Conservation (phyloP, 108 stramenopile genomes). For the Skeletonema potamos region DNA sequence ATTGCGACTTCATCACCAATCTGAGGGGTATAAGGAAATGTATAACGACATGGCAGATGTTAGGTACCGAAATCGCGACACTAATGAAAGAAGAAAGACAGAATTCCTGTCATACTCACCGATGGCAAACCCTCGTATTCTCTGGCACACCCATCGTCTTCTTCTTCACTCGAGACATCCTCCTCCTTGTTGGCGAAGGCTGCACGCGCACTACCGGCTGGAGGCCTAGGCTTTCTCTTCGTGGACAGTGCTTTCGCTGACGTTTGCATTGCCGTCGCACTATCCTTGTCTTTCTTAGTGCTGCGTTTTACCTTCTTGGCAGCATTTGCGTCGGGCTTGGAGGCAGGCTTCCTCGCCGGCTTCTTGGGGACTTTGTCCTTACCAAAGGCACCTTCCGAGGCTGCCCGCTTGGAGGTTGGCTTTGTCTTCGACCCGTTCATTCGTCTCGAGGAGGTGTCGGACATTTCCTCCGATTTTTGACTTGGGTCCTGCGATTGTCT, state of each 20-base stretch:
- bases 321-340: conserved; percentile 20
- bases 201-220: conserved; percentile 6
- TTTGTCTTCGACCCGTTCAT: background rate
- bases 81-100: background rate
- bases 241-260: conserved; percentile 5
- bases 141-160: conserved; percentile 3
- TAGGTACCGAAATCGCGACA: background rate
- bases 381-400: background rate
- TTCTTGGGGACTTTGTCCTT: background rate
- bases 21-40: background rate
- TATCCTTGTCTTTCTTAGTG: conserved; percentile 1
- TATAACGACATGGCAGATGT: background rate
- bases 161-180: conserved; percentile 11
- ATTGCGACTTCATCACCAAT: conserved; percentile 45
- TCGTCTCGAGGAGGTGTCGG: background rate
- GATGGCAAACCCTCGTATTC: conserved; percentile 4
- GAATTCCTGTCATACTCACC: conserved; percentile 4
- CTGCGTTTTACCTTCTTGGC: conserved; percentile 7
- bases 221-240: conserved; percentile 15
- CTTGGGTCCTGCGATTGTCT: background rate
- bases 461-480: background rate
- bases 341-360: conserved; percentile 10
- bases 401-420: background rate
- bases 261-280: conserved; percentile 9
- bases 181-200: conserved; percentile 6